Evolutionary conservation across 176 grass and related monocot species (phyloP), one percentile per base, ranked within the genome.

Genomic region (Paspalum notatum): DNA sequence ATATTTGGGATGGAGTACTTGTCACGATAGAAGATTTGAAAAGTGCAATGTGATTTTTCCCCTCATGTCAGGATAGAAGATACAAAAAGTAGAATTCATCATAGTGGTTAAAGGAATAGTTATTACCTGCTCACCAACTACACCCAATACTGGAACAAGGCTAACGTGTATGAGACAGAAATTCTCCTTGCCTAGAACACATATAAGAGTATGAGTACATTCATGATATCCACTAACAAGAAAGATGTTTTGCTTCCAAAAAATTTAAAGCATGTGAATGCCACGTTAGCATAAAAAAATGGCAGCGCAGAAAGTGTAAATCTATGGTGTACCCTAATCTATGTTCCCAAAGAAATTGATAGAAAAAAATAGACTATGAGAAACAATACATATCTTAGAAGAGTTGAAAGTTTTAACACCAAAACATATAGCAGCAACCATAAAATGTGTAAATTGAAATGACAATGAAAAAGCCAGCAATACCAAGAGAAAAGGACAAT

Each of bases 121-220:
- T 87, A 76, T 82, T 95, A 95, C 96, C 89, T 98, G 96, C 75
- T 98, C 96, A 69, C 96, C 96, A 70, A 98, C 96, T 70, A 98
- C 96, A 77, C 96, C 90, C 77, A 98, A 62, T 63, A 95, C 96
- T 38, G 92, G 96, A 61, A 95, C 90, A 85, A 98, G 88, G 85
- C 96, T 98, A 66, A 98, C 90, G 74, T 98, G 96, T 84, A 98
- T 98, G 56, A 98, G 92, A 79, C 96, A 98, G 68, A 98, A 98
- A 86, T 98, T 93, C 55, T 98, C 96, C 68, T 92, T 98, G 47
- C 90, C 96, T 98, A 70, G 42, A 88, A 84, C 74, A 82, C 57
- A 71, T 52, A 89, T 45, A 55, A 80, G 68, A 50, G 7, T 50
- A 71, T 63, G 25, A 59, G 49, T 21, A 12, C 73, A 52, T 74